phyloP scores from a whole-genome alignment of 805 yeast genomes.

The Lachancea fermentati region DNA sequence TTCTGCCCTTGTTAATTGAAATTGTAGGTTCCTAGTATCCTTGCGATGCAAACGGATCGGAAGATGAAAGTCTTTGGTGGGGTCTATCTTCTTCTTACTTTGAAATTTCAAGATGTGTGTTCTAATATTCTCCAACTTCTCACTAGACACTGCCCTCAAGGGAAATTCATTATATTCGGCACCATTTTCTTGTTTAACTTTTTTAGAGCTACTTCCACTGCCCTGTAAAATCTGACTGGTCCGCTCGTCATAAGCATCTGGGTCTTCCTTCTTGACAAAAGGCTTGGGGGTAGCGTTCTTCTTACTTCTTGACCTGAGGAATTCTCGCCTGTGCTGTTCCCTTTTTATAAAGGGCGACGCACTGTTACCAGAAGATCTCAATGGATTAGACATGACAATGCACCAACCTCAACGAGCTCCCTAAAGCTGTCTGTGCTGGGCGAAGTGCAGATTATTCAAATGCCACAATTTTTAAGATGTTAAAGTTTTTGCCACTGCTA shows the following conservation, averaged over 20 bases:
- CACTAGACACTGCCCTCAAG: constrained; percentile 64
- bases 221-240: constrained; percentile 20
- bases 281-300: constrained; percentile 19
- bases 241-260: constrained; percentile 24
- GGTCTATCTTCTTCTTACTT: constrained; percentile 65
- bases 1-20: constrained; percentile 73
- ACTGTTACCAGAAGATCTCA: constrained; percentile 8
- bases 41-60: constrained; percentile 90
- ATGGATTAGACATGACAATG: constrained; percentile 10
- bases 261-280: constrained; percentile 31
- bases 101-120: constrained; percentile 81
- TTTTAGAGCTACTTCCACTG: constrained; percentile 13
- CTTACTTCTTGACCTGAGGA: constrained; percentile 25
- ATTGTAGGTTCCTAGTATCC: constrained; percentile 88
- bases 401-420: too few species aligned
- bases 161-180: constrained; percentile 36
- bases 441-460: too few species aligned
- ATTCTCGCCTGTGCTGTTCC: constrained; percentile 32
- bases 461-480: too few species aligned
- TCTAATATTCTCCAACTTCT: constrained; percentile 66
- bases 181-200: constrained; percentile 22
- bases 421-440: too few species aligned
- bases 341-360: constrained; percentile 35
- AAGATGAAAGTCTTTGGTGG: constrained; percentile 59
- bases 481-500: too few species aligned